Conservation (phyloP, 2,329 filamentous ascomycete species). For the Epichloe coenophiala region DNA sequence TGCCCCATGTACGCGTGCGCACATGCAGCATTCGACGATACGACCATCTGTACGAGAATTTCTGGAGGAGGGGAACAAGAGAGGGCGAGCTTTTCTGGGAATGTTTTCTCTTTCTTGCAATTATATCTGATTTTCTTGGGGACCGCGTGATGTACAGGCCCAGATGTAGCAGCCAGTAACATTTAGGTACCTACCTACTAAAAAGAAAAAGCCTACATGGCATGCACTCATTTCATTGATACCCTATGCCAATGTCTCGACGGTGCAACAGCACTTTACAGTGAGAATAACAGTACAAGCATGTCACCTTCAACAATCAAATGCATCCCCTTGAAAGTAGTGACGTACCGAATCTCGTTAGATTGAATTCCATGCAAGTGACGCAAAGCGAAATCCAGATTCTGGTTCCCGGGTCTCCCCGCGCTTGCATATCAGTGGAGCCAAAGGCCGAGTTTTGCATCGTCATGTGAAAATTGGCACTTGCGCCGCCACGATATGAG, state of each 20-base stretch:
- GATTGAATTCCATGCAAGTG: not conserved
- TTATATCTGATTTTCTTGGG: not conserved
- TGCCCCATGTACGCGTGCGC: not conserved
- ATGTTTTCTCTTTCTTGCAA: not conserved
- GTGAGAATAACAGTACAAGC: not conserved
- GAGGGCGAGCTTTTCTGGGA: not conserved
- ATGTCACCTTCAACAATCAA: no score
- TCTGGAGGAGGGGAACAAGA: not conserved
- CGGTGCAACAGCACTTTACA: not conserved
- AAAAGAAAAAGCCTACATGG: no score
- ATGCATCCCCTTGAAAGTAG: no score
- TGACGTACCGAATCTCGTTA: no score
- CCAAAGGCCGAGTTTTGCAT: not conserved
- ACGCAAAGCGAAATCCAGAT: not conserved
- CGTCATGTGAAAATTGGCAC: not conserved
- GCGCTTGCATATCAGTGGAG: not conserved
- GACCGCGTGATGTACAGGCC: not conserved
- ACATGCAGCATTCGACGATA: not conserved
- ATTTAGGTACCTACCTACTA: not conserved
- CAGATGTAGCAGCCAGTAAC: not conserved
- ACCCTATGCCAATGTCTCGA: no score
- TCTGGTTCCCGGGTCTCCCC: not conserved
- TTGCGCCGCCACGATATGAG: no score
- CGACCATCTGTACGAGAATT: not conserved
- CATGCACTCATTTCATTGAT: no score